Conservation (phyloP, 164 flowering plant species). For the Chimonanthus salicifolius region DNA sequence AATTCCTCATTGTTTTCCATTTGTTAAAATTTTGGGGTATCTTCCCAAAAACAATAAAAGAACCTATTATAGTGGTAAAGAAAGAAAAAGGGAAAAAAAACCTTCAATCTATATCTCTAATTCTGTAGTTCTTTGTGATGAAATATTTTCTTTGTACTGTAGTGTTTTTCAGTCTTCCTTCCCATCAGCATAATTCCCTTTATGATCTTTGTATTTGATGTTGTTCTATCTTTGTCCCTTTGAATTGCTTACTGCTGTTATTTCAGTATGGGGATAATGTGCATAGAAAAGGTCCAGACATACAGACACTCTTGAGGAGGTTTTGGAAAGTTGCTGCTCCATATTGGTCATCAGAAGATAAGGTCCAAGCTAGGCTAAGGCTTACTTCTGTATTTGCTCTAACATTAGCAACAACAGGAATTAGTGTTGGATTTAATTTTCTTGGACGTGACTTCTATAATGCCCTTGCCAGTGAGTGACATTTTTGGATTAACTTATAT, state of each 20-base stretch:
- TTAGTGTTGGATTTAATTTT: slow-evolving; percentile 92
- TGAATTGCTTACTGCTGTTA: not conserved
- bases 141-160: no score
- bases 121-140: not conserved
- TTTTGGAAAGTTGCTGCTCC: slow-evolving; percentile 96
- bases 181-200: not conserved
- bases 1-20: no score
- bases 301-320: slow-evolving; percentile 50
- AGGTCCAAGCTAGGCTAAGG: slow-evolving; percentile 59
- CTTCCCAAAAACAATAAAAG: no score
- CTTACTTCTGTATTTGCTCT: slow-evolving; percentile 84
- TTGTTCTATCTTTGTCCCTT: not conserved
- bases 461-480: slow-evolving; percentile 72
- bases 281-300: slow-evolving; percentile 35
- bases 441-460: slow-evolving; percentile 97
- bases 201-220: not conserved
- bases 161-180: not conserved
- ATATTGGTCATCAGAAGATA: slow-evolving; percentile 89
- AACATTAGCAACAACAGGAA: slow-evolving; percentile 90
- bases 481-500: not conserved
- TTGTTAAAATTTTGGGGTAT: no score
- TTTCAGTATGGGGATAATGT: slow-evolving; percentile 15
- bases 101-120: not conserved
- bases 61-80: no score
- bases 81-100: no score